Base-by-base conservation (phyloP, 495 filamentous ascomycete species). In the Pyrenula aspistea region DNA sequence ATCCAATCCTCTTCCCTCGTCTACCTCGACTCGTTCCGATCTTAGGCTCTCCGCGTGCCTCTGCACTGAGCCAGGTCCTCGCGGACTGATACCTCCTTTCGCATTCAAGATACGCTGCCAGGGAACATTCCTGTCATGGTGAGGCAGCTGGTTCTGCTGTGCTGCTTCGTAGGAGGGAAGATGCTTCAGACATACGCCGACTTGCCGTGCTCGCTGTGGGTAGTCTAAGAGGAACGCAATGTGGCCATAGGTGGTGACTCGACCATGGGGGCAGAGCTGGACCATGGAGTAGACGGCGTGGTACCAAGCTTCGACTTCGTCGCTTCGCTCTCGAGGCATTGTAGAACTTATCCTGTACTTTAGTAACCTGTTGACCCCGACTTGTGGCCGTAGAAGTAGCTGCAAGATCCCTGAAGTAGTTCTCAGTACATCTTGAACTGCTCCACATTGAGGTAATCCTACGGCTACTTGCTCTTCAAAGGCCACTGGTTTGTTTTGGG, bases 21-120 rank as follows among this genome's bases (percentile, higher is more conserved):
- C 77, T 11, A 91, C 87, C 10, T 68, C 75, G 22, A 92, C 85
- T 1, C 86, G 87, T 67, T 94, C 88, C 10, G 68, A 69, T 12
- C 77, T 62, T n/a, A 94, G 64, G 2, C 70, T 82, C 4, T 77
- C 72, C 1, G 87, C 89, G 63, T 93, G 89, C 56, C 83, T 79
- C 53, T 72, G 71, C 22, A 86, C 79, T 36, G 83, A 86, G 2
- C 85, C 80, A 12, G 84, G 82, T 22, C 81, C 86, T 61, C 85
- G 89, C 53, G 84, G 86, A 25, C 89, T 92, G 60, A 97, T 91
- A 57, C 82, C 75, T 19, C 91, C 91, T 68, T 88, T 91, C 1
- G 86, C 68, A 63, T 91, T 94, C 59, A 96, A 86, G 11, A 97
- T 89, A 51, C 92, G 76, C 73, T 96, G 92, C 92, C 92, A 97